Base-by-base conservation (phyloP, 306 rosid species). In the Calophaca sinica region DNA sequence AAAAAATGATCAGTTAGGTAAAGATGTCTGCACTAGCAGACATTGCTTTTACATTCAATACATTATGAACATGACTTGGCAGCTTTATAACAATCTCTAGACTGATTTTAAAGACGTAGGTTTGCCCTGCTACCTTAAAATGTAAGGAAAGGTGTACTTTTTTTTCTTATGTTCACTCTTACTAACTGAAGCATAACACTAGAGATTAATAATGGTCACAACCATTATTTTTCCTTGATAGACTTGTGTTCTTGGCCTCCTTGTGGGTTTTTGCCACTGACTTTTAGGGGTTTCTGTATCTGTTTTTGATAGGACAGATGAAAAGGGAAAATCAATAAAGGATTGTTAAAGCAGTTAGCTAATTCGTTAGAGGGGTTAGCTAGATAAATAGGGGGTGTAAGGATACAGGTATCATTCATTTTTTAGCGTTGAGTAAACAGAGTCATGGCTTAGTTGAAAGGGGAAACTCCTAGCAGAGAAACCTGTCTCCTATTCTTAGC, bases 11-110 rank as follows among this genome's bases (percentile, higher is more conserved):
- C 70, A 55, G 52, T 61, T 11, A 68, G 79, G 66, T 48, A 63
- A 71, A 71, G 31, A 42, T 71, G 75, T 55, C 67, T 42, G 14
- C 33, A 31, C 50, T 41, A 39, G 68, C 69, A 76, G 54, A 66
- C 68, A 59, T 58, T 57, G 72, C 42, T 61, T 57, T 70, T 33
- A 35, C 63, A 75, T 59, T 49, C 46, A 28, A 49, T 20, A 20
- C 26, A 20, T 20, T 20, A 20, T 20, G 26, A 20, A 20, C 26
- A 20, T 20, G 26, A 20, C 26, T 20, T 9, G 58, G 72, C 53
- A 41, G 51, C 70, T 60, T 60, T 4, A 39, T 29, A 69, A 36
- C 44, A 73, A 39, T 14, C 32, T 36, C 39, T 29, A 33, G 59
- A 45, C 13, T 20, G 62, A 72, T 12, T 70, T 33, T 63, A 57